These are phyloP conservation scores for Trypanosoma rangeli DNA, from an alignment of 208 protist species.

Conservation along the genomic window DNA sequence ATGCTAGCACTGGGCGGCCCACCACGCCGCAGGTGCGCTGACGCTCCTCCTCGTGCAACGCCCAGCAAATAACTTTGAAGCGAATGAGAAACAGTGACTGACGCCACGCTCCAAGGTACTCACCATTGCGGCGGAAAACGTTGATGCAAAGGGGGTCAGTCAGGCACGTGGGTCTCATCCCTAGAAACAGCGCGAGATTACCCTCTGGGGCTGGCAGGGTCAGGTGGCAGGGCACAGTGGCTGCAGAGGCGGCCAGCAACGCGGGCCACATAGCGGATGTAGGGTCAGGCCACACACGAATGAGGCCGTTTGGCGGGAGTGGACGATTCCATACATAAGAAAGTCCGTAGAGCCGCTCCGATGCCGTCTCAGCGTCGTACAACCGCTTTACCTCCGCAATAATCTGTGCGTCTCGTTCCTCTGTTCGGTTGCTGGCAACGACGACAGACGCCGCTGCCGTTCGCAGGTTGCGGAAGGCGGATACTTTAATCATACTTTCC, in stretches of 20 bases:
- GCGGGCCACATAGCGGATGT: constrained; percentile 77
- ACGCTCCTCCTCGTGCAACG: constrained; percentile 67
- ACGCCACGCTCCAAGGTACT: constrained; percentile 69
- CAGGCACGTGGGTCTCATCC: constrained; percentile 2
- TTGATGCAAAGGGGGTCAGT: constrained; percentile 20
- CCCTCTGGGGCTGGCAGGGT: neutral
- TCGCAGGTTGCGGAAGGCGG: constrained; percentile 37
- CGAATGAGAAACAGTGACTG: constrained; percentile 78
- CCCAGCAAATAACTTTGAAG: constrained; percentile 78
- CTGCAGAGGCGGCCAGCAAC: neutral
- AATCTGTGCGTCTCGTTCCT: constrained; percentile 3
- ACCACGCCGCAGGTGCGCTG: constrained; percentile 22
- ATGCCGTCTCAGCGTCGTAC: constrained; percentile 14
- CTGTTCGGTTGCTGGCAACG: neutral
- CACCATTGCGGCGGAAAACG: constrained; percentile 20
- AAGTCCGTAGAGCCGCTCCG: constrained; percentile 59
- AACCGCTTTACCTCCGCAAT: constrained; percentile 10
- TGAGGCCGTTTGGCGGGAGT: constrained; percentile 75
- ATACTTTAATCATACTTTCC: constrained; percentile 40
- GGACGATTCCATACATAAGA: constrained; percentile 63
- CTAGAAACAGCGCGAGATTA: neutral
- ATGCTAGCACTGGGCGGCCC: constrained; percentile 1
- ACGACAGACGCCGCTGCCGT: constrained; percentile 27
- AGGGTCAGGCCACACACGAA: constrained; percentile 61
- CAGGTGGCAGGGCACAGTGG: neutral